Percentiles rank a stretch among this genome's conserved stretches.
phyloP scores from a whole-genome alignment of 2,329 filamentous ascomycete genomes.

The Plectosphaerella sp. region DNA sequence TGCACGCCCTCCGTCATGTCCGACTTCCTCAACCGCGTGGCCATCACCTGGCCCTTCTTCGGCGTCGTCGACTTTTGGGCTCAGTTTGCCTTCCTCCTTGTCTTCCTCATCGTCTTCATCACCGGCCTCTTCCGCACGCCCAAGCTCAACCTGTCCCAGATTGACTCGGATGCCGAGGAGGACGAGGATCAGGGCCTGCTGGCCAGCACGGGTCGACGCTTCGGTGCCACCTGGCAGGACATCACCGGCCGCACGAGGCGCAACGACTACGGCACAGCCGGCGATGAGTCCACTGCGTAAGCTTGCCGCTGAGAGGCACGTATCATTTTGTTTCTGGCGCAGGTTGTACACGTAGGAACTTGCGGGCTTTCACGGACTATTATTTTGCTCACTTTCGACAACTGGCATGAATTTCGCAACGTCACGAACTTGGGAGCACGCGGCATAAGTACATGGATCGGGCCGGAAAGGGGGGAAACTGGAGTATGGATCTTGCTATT shows the following conservation, averaged over 20 bases:
- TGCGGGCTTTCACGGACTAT: neutral
- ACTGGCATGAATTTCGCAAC: too few species aligned
- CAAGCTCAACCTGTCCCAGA: constrained; percentile 66
- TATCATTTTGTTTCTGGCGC: neutral
- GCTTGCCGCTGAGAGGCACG: neutral
- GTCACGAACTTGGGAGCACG: too few species aligned
- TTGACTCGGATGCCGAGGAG: constrained; percentile 85
- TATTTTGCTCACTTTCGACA: neutral
- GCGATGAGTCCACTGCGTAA: neutral
- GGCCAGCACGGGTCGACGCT: constrained; percentile 74
- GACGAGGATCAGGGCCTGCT: constrained; percentile 92
- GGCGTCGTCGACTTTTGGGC: constrained; percentile 93
- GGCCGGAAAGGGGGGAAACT: too few species aligned
- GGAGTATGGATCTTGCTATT: too few species aligned
- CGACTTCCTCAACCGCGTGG: constrained; percentile 88
- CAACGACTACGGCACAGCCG: constrained; percentile 9
- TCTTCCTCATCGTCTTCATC: constrained; percentile 79
- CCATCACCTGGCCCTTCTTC: constrained; percentile 92
- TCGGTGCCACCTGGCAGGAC: constrained; percentile 86
- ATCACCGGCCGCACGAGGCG: constrained; percentile 55
- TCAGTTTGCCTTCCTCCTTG: constrained; percentile 82
- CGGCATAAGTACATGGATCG: too few species aligned
- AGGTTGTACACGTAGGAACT: neutral
- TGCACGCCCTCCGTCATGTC: constrained; percentile 91
- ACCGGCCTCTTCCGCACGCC: constrained; percentile 78